phyloP scores from a whole-genome alignment of 1,284 basidiomycete genomes.

The Cerrena zonata region DNA sequence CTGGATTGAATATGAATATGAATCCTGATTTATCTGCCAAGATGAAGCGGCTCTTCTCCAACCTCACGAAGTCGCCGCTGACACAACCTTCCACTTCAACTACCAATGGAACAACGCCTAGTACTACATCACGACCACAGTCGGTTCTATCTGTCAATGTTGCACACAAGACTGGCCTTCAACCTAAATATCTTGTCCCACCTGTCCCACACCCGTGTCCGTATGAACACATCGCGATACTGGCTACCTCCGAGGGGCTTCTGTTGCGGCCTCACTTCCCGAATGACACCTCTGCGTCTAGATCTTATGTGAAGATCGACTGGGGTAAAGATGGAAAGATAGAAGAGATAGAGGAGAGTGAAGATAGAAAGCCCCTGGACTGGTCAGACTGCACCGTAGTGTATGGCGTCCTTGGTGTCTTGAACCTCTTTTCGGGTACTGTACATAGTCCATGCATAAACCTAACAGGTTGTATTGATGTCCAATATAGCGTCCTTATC shows the following conservation, averaged over 20 bases:
- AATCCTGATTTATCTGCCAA: slow-evolving; percentile 14
- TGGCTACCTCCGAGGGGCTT: slow-evolving; percentile 55
- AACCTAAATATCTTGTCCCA: slow-evolving; percentile 57
- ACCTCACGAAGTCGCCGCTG: slow-evolving; percentile 16
- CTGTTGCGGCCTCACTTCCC: slow-evolving; percentile 51
- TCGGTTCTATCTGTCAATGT: slow-evolving; percentile 16
- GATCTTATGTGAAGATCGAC: slow-evolving; percentile 45
- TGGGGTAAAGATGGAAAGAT: slow-evolving; percentile 59
- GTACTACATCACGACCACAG: too few relatives aligned
- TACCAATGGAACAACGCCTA: slow-evolving; percentile 14
- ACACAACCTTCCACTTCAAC: slow-evolving; percentile 11
- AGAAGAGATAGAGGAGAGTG: slow-evolving; percentile 43
- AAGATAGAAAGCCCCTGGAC: slow-evolving; percentile 31
- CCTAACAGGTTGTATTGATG: slow-evolving; percentile 4
- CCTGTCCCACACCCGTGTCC: slow-evolving; percentile 69
- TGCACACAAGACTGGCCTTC: slow-evolving; percentile 35
- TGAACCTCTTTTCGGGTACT: slow-evolving; percentile 65
- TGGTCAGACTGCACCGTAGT: slow-evolving; percentile 56
- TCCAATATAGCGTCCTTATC: slow-evolving; percentile 55
- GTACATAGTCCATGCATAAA: slow-evolving; percentile 8
- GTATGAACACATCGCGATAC: slow-evolving; percentile 57
- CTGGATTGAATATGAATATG: not conserved
- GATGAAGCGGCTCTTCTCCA: slow-evolving; percentile 17
- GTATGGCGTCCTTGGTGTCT: slow-evolving; percentile 66
- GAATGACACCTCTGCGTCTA: slow-evolving; percentile 26